These are phyloP conservation scores for Microcyclosporella mali DNA, from an alignment of 2,329 filamentous ascomycete genomes.

Conservation along the genomic window DNA sequence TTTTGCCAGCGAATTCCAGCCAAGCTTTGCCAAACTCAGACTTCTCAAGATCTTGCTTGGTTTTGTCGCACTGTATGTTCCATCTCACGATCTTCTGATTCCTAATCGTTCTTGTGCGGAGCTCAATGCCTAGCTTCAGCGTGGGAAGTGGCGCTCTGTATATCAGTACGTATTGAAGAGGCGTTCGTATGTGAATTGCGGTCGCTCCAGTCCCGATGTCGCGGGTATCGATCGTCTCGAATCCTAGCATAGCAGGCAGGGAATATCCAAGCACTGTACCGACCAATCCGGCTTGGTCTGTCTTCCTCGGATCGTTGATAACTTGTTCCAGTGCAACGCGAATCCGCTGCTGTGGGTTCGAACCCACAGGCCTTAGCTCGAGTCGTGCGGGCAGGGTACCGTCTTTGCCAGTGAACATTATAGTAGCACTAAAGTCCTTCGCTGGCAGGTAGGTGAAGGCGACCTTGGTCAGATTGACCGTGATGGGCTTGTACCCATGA, in stretches of 20 bases:
- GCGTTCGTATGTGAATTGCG: constrained; percentile 29
- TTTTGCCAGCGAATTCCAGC: constrained; percentile 1
- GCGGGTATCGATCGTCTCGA: constrained; percentile 53
- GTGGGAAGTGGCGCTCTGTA: constrained; percentile 36
- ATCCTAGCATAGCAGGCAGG: constrained; percentile 57
- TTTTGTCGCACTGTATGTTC: too few species aligned
- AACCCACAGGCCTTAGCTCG: constrained; percentile 45
- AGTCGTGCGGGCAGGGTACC: constrained; percentile 50
- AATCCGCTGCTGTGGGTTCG: constrained; percentile 27
- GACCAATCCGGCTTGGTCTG: not conserved
- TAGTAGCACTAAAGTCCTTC: constrained; percentile 14
- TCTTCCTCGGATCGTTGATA: constrained; percentile 55
- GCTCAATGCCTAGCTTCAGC: constrained; percentile 34
- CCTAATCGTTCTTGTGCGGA: constrained; percentile 20
- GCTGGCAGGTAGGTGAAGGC: constrained; percentile 59
- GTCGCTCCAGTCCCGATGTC: constrained; percentile 10
- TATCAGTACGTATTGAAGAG: constrained; percentile 34
- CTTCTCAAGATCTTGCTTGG: not conserved
- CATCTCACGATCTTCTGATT: not conserved
- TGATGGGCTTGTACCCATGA: constrained; percentile 52
- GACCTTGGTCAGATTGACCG: constrained; percentile 57
- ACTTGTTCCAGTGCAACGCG: constrained; percentile 23
- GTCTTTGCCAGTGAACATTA: constrained; percentile 15
- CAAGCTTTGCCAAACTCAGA: constrained; percentile 3
- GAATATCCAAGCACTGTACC: constrained; percentile 31